Base-by-base conservation (phyloP, 129 eudicot species). In the Artemisia tridentata region DNA sequence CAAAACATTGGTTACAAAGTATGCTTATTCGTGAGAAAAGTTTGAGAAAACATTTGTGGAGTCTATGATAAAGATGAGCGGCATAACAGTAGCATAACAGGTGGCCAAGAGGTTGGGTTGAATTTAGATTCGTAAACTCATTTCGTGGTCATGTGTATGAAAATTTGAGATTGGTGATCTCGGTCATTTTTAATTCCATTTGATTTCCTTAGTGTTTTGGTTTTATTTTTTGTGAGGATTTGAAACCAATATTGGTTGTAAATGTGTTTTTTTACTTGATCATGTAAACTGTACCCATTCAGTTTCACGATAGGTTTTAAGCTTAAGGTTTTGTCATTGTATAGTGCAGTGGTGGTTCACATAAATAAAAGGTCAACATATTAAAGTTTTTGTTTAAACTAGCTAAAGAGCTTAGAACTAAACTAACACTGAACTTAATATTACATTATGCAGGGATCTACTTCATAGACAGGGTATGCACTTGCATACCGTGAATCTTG, bases 21-120 rank as follows among this genome's bases (percentile, higher is more conserved):
- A 62, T 69, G 85, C 83, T 3, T 43, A 70, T 60, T 84, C 85
- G 3, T 65, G 64, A 23, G 54, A 77, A 38, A 85, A 78, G 21
- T 84, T 84, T 45, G 75, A 80, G 68, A 75, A 84, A 4, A 83
- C 88, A 4, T 84, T 80, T 80, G 82, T 73, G 64, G 80, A 73
- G 55, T 77, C 88, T 18, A 84, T 84, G 88, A 84, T 84, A 75
- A 84, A 84, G 69, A 84, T 84, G 88, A 84, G 88, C 67, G 4
- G 31, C 31, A 27, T 27, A 27, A 27, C 5, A 3, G 5, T 27
- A 80, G 82, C 66, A 67, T 84, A 38, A 43, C 11, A 0, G 85
- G 85, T 47, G 86, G 86, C n/a, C 80, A 76, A 14, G 88, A 84
- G 67, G 79, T 84, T 65, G 57, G 88, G 65, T 19, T 68, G 58